Evolutionary conservation across 2,329 filamentous ascomycete species (phyloP).

Genomic region (Penicillium italicum): DNA sequence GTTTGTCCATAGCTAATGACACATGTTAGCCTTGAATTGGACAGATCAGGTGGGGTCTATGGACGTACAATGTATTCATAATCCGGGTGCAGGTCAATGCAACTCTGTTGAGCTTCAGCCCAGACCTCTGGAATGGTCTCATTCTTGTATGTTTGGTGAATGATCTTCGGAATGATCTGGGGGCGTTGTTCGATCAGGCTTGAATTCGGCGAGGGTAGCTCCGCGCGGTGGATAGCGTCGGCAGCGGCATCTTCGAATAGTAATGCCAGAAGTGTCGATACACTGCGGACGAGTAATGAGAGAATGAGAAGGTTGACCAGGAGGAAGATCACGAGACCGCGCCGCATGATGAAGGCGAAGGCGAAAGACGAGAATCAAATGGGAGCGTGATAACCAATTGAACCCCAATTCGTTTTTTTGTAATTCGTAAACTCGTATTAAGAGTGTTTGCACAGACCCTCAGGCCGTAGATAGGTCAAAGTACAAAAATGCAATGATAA

Average conservation of each 20-base stretch:
- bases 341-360: conserved; percentile 51
- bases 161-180: conserved; percentile 70
- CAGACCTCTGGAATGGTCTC: conserved; percentile 65
- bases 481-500: not conserved
- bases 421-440: conserved; percentile 1
- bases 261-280: conserved; percentile 68
- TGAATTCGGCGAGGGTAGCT: conserved; percentile 63
- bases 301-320: conserved; percentile 63
- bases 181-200: conserved; percentile 54
- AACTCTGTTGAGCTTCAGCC: conserved; percentile 62
- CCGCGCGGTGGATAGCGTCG: conserved; percentile 63
- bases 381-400: not conserved
- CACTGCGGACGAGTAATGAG: conserved; percentile 61
- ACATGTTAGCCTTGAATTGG: conserved; percentile 16
- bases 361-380: not conserved
- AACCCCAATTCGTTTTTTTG: not conserved
- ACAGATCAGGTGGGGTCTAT: not conserved
- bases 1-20: conserved; percentile 68
- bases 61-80: conserved; percentile 68
- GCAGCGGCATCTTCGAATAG: conserved; percentile 64
- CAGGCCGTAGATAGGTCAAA: not conserved
- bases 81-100: conserved; percentile 63
- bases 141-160: conserved; percentile 73
- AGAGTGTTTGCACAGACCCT: not conserved
- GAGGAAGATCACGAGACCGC: conserved; percentile 60